Evolutionary conservation across 1,139 yeast species (phyloP), one percentile per base, ranked within the genome.

Genomic region (Blastobotrys apis): DNA sequence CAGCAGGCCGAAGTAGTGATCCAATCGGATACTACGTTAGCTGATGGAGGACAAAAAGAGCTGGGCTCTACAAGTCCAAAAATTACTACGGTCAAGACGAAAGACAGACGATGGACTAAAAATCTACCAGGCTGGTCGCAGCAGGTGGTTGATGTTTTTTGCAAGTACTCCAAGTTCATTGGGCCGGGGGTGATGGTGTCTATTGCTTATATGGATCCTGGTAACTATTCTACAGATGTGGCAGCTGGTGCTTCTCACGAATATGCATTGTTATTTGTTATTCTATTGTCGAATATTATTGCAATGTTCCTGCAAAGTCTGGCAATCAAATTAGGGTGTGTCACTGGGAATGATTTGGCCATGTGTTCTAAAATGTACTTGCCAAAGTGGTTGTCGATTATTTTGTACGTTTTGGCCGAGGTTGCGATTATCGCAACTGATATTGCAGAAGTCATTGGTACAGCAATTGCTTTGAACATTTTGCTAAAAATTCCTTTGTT

Each of bases 141-240:
- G 30, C 20, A 33, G 30, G 25, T 37, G 19, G 34, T 34, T 16
- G 20, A 49, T 34, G 64, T 68, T 1, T 48, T 67, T 52, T 48
- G 68, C 62, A 80, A 80, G 54, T 82, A 79, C 55, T 63, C 72
- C 39, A 67, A 74, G 26, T 84, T 82, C 53, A 65, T 83, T n/a
- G 92, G 92, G 0, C 92, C 92, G 0, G 92, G 92, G 0, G 64
- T 84, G 39, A 75, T 84, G 78, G 80, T 84, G 16, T 71, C 84
- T 32, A 90, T 84, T 29, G 88, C 92, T 0, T 84, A 84, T 58
- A 80, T 83, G 78, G 94, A 84, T 61, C 94, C 94, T 1, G 94
- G 94, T 61, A 84, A 84, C 65, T 84, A 84, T 62, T 78, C 94
- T 26, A 83, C 94, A 0, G 87, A 82, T 52, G 79, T 82, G 9